These are phyloP conservation scores for Apostasia shenzhenica DNA, from an alignment of 106 monocot species.

Conservation along the genomic window DNA sequence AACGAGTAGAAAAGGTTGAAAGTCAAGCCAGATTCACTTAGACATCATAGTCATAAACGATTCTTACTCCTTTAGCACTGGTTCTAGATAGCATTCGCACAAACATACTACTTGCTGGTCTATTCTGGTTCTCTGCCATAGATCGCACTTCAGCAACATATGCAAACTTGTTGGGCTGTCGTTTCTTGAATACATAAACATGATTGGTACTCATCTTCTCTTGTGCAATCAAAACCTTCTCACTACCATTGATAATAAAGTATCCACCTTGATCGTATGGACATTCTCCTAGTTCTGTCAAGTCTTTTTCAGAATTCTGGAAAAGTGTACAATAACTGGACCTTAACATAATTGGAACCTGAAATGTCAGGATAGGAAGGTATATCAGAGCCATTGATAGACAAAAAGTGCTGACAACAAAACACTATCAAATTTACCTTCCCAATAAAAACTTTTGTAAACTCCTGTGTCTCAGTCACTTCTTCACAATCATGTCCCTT, in stretches of 20 bases:
- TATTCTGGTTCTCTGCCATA: slow-evolving; percentile 93
- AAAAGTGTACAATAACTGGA: slow-evolving; percentile 93
- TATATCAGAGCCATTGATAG: neutral
- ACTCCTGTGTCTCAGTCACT: slow-evolving; percentile 85
- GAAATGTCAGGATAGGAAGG: neutral
- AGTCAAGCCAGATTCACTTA: neutral
- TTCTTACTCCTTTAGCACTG: slow-evolving; percentile 91
- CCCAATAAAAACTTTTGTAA: slow-evolving; percentile 92
- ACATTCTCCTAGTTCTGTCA: slow-evolving; percentile 93
- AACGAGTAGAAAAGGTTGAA: neutral
- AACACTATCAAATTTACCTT: slow-evolving; percentile 39
- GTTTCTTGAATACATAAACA: slow-evolving; percentile 99
- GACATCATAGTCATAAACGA: neutral
- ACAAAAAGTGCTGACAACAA: neutral
- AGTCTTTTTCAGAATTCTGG: slow-evolving; percentile 90
- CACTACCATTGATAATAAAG: slow-evolving; percentile 95
- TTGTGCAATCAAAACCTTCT: slow-evolving; percentile 95
- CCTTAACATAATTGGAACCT: slow-evolving; percentile 93
- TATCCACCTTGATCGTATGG: slow-evolving; percentile 98
- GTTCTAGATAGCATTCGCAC: slow-evolving; percentile 94
- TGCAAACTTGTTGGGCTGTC: slow-evolving; percentile 95
- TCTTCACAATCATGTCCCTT: slow-evolving; percentile 96
- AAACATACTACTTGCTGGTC: slow-evolving; percentile 99
- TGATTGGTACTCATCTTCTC: slow-evolving; percentile 99
- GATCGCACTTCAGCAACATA: slow-evolving; percentile 96